A percentile compares a stretch with the other conserved stretches of the same genome.
These are phyloP conservation scores for Stipa capillata DNA, from an alignment of 176 grass and related monocot genomes.

Conservation along the genomic window DNA sequence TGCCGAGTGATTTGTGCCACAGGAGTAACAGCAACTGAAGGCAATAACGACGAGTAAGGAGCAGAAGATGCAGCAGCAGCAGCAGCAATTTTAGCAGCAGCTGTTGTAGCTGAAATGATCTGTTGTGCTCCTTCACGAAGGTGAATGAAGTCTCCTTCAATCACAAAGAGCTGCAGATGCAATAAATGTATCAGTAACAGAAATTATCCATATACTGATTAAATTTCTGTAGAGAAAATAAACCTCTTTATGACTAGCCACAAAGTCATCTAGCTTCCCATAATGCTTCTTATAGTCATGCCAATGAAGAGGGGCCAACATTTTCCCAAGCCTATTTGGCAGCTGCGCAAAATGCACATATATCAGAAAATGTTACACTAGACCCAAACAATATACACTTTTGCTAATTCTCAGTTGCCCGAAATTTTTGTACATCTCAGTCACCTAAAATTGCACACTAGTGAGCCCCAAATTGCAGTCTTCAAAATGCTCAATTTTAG, in stretches of 20 bases:
- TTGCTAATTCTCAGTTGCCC: no score
- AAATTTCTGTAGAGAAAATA: not conserved
- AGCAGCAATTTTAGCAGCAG: slow-evolving; percentile 93
- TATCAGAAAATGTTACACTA: slow-evolving; percentile 2
- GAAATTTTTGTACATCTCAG: no score
- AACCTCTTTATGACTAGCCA: slow-evolving; percentile 84
- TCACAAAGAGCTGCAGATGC: slow-evolving; percentile 83
- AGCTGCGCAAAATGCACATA: slow-evolving; percentile 41
- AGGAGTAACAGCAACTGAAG: slow-evolving; percentile 92
- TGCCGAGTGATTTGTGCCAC: slow-evolving; percentile 73
- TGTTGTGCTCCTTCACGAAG: slow-evolving; percentile 95
- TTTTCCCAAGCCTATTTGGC: slow-evolving; percentile 94
- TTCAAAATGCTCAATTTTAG: no score
- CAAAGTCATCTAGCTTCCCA: slow-evolving; percentile 97
- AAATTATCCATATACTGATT: not conserved
- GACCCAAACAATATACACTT: no score
- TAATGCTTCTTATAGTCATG: slow-evolving; percentile 95
- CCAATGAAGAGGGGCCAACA: slow-evolving; percentile 97
- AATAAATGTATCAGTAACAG: not conserved
- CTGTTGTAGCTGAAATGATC: slow-evolving; percentile 90
- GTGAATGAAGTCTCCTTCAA: slow-evolving; percentile 92
- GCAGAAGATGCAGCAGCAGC: slow-evolving; percentile 61
- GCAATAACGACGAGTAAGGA: slow-evolving; percentile 58
- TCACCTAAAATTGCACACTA: no score
- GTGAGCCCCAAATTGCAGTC: no score